Base-by-base conservation (phyloP, 1,284 basidiomycete genomes). In the Sanghuangporus sanghuang region DNA sequence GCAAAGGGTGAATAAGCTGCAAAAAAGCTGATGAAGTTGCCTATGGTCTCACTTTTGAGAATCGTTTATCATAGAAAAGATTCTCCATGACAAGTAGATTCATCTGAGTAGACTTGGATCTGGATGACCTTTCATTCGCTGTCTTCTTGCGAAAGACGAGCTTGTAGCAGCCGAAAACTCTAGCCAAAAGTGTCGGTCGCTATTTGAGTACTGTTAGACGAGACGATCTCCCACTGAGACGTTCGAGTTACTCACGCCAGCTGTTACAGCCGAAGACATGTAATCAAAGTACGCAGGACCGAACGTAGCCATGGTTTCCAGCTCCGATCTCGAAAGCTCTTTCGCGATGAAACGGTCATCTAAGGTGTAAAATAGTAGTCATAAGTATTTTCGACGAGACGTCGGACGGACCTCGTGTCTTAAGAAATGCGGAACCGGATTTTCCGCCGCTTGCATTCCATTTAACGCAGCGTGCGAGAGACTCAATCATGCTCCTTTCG, bases 291-390 rank as follows among this genome's bases (percentile, higher is more conserved):
- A 99, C 2, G 93, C 91, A 0, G 96, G 96, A 7, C 95, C 97
- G 76, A 99, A 99, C 6, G 92, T 95, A 70, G 96, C 93, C 84
- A 99, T 93, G 0, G 93, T 92, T 72, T 98, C 94, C 70, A 98
- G 27, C 27, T 32, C 27, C 27, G 27, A 32, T 32, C 27, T 81
- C 74, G 95, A 97, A 38, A 99, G 85, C 72, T 98, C 96, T 73
- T 99, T 99, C 55, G 97, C 94, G 68, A 99, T 96, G 79, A 99
- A 96, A 3, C 97, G 93, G 73, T 98, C 95, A 73, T 99, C 97
- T 36, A 3, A 99, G 78, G 76, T 99, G 99, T n/a, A 16, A 46
- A 14, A n/a, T 46, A 0, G 93, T 95, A 6, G 94, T 96, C 11
- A 96, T n/a, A 46, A 16, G 44, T 3, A 18, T 4, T n/a, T 46